Evolutionary conservation across 2,329 filamentous ascomycete genomes (phyloP), one percentile per base, ranked within the genome.

Genomic region (Basipetospora chlamydospora): DNA sequence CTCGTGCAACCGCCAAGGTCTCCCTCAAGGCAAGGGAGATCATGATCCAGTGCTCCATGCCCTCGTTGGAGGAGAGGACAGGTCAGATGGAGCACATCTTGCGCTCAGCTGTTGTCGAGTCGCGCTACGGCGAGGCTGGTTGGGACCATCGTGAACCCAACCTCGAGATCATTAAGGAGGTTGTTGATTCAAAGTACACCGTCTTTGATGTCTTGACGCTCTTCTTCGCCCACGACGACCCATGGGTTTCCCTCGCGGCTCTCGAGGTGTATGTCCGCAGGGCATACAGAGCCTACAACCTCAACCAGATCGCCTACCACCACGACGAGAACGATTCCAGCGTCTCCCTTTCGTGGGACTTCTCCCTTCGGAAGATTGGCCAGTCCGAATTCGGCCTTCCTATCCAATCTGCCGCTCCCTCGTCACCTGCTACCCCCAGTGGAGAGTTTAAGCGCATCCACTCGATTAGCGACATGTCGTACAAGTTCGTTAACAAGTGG

Each of bases 81-180:
- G 73, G 80, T 6, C 90, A 98, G 64, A 95, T 98, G 88, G 90
- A 96, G 66, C 88, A 96, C 59, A 98, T 98, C 45, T 70, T 98
- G 38, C 83, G 87, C 41, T 94, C 88, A 18, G 88, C 90, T 1
- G 90, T 98, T 16, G 76, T 95, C 6, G 86, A 98, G 58, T 94
- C 87, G n/a, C 79, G 83, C 47, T 98, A 98, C 52, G 90, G 90
- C 41, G 90, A 98, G 69, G 87, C 84, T 42, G 87, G 88, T 35
- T 94, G 84, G 82, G 88, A 95, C 44, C 90, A 98, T 63, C 73
- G 90, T 46, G 83, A 95, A 59, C 90, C 90, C 33, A 84, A 80
- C 59, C 65, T 93, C 37, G 81, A 92, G 16, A 68, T 93, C 44
- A 80, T 98, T 62, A 94, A 94, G 67, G 90, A 98, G 59, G 87